These are phyloP conservation scores for Thraustochytrium sp. DNA, from an alignment of 352 stramenopile genomes.

Conservation along the genomic window DNA sequence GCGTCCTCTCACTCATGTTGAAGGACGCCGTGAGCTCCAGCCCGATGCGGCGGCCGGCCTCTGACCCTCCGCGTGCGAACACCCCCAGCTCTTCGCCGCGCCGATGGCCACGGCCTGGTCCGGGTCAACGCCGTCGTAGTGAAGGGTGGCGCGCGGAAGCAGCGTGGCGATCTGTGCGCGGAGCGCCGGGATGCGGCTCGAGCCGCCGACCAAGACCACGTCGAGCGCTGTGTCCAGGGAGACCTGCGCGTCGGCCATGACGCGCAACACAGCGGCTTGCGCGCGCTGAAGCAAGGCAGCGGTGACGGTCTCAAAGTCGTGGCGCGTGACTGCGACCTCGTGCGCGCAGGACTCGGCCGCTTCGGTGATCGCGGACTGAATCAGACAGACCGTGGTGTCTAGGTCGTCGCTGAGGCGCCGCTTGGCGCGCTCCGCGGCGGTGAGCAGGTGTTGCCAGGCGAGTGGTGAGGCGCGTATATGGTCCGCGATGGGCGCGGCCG, in stretches of 20 bases:
- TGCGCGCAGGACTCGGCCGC: not conserved
- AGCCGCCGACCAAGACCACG: conserved; percentile 66
- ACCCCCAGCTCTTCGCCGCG: conserved; percentile 31
- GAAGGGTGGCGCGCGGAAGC: not conserved
- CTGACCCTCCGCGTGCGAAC: not conserved
- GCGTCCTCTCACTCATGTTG: too few relatives aligned
- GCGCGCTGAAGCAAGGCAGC: not conserved
- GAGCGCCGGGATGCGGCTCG: conserved; percentile 65
- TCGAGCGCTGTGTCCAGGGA: not conserved
- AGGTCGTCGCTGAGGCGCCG: conserved; percentile 39
- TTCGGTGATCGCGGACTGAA: too few relatives aligned
- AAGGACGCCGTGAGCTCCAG: too few relatives aligned
- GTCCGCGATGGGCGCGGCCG: conserved; percentile 44
- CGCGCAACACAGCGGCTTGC: not conserved
- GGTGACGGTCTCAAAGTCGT: conserved; percentile 54
- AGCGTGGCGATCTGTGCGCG: conserved; percentile 49
- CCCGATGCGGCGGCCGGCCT: too few relatives aligned
- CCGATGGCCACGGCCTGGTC: conserved; percentile 27
- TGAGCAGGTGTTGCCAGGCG: conserved; percentile 53
- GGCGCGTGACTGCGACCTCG: conserved; percentile 55
- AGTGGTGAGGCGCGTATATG: conserved; percentile 30
- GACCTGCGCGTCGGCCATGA: conserved; percentile 48
- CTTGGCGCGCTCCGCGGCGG: conserved; percentile 62
- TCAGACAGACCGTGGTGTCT: not conserved
- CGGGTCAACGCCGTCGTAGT: conserved; percentile 29